phyloP scores from a whole-genome alignment of 75 land plant species.

The Larix kaempferi region DNA sequence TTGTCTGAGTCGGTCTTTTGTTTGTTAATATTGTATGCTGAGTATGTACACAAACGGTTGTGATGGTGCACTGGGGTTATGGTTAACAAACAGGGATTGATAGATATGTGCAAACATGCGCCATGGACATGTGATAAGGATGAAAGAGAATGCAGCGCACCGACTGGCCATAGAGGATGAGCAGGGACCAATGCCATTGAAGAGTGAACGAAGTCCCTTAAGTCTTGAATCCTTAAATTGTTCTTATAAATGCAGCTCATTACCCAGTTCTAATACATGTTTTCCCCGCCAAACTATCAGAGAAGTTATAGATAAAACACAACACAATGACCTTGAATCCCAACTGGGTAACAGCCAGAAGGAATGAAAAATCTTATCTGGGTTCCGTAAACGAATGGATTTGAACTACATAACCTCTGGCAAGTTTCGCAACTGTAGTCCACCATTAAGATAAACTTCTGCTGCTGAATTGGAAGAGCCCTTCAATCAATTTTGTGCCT shows the following conservation, averaged over 20 bases:
- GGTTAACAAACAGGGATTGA: not conserved
- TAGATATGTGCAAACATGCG: not conserved
- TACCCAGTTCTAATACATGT: not conserved
- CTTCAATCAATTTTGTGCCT: too few species aligned
- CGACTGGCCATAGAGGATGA: conserved; percentile 1
- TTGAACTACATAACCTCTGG: not conserved
- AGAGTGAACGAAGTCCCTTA: not conserved
- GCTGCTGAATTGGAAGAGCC: too few species aligned
- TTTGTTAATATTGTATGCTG: not conserved
- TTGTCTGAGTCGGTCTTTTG: not conserved
- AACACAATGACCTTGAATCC: not conserved
- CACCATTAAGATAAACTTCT: too few species aligned
- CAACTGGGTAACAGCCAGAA: not conserved
- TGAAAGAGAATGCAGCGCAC: conserved; percentile 7
- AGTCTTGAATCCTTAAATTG: not conserved
- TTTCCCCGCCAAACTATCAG: not conserved
- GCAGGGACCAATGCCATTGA: conserved; percentile 5
- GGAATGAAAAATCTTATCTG: not conserved
- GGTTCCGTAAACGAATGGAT: not conserved
- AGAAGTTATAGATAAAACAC: not conserved
- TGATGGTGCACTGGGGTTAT: not conserved
- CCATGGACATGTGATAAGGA: conserved; percentile 1
- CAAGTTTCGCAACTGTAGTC: too few species aligned
- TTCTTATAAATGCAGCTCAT: not conserved
- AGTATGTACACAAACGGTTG: conserved; percentile 2